Base-by-base conservation (phyloP, 2,329 filamentous ascomycete species). In the Aspergillus brasiliensis region DNA sequence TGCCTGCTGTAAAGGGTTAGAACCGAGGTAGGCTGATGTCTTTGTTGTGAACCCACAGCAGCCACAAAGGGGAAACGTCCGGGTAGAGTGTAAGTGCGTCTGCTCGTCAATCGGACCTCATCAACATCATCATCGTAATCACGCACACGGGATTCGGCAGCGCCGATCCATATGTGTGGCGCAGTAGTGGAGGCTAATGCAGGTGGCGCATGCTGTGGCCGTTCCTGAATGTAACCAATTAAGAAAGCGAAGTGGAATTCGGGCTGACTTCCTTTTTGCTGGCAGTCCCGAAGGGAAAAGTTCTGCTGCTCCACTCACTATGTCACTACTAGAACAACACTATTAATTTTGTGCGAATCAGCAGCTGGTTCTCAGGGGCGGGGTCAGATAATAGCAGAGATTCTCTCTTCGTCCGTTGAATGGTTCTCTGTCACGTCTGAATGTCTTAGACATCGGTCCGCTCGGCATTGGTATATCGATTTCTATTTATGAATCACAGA, bases 141-240 rank as follows among this genome's bases (percentile, higher is more conserved):
- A 17, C 46, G 46, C 46, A 49, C 19, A 44, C 46, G 46, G 46
- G 46, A 49, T 49, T 49, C 46, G 46, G 46, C 46, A 49, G 46
- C n/a, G 23, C 40, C 40, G 48, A 42, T 37, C 28, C 19, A 57
- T 51, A 42, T 38, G 37, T 48, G 47, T 48, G n/a, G 47, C 56
- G 56, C 56, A 57, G 48, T 17, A 51, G 40, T 52, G 47, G 56
- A 40, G 38, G 56, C 46, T 49, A 49, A 27, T 49, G 25, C n/a
- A 44, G 8, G 56, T 51, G 49, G 48, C 46, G 37, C 56, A 49
- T 3, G 23, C 4, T 17, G 7, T 31, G 46, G 25, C 46, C 46
- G 46, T 49, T 49, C 17, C n/a, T 5, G 5, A 19, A 42, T 28
- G 15, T 28, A 15, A 11, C 46, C 46, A 31, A 49, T 49, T 15